Evolutionary conservation across 2,329 filamentous ascomycete genomes (phyloP).

Genomic region (Nigrospora sphaerica): DNA sequence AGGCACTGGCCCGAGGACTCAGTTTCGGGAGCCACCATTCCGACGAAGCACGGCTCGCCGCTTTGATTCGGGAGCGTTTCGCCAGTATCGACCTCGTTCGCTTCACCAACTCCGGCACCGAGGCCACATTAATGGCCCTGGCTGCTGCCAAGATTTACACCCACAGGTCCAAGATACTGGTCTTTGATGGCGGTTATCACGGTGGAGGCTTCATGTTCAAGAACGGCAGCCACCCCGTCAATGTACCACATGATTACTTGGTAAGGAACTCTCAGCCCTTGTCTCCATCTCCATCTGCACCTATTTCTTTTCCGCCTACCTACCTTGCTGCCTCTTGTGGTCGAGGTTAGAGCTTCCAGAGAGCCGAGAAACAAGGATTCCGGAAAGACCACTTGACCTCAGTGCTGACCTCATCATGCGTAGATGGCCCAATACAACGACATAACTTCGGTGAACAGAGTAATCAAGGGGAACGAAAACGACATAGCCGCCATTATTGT

Average conservation of each 20-base stretch:
- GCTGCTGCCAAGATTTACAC: conserved; percentile 42
- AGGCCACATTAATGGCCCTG: conserved; percentile 55
- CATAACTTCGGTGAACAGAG: conserved; percentile 31
- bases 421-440: conserved; percentile 55
- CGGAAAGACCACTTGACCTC: too few relatives aligned
- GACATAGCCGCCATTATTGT: conserved; percentile 57
- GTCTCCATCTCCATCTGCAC: too few relatives aligned
- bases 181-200: conserved; percentile 45
- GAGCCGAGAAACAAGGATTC: too few relatives aligned
- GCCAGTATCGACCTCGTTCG: conserved; percentile 43
- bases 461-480: conserved; percentile 29
- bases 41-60: conserved; percentile 44
- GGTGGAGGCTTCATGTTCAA: conserved; percentile 45
- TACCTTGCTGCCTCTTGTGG: too few relatives aligned
- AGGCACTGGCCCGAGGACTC: conserved; percentile 40
- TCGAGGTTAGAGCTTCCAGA: too few relatives aligned
- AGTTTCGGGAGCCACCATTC: conserved; percentile 46
- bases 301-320: too few relatives aligned
- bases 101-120: conserved; percentile 61
- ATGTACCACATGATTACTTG: neutral
- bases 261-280: too few relatives aligned
- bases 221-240: conserved; percentile 16
- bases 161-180: conserved; percentile 37
- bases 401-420: too few relatives aligned
- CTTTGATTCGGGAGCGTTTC: conserved; percentile 46